These are phyloP conservation scores for Stachybotrys echinatus DNA, from an alignment of 2,329 filamentous ascomycete genomes.

Conservation along the genomic window DNA sequence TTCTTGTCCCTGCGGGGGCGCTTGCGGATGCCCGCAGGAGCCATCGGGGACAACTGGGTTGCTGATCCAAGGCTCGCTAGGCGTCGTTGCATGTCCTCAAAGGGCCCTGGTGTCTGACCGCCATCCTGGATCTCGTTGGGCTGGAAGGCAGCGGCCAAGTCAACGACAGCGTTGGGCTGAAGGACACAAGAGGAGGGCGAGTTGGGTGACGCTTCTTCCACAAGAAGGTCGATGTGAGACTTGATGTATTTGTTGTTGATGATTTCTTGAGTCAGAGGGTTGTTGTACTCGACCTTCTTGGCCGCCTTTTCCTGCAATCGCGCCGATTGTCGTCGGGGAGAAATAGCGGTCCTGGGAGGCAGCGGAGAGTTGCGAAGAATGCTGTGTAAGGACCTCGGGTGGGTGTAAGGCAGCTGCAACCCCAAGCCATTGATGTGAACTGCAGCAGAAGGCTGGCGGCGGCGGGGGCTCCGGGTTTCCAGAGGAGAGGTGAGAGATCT, in stretches of 20 bases:
- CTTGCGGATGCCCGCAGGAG: slow-evolving; percentile 43
- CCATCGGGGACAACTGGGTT: slow-evolving; percentile 35
- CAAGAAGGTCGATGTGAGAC: slow-evolving; percentile 58
- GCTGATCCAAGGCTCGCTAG: slow-evolving; percentile 44
- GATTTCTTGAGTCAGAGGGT: slow-evolving; percentile 58
- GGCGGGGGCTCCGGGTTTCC: slow-evolving; percentile 10
- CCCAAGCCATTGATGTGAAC: slow-evolving; percentile 8
- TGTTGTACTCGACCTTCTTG: slow-evolving; percentile 56
- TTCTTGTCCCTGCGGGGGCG: slow-evolving; percentile 53
- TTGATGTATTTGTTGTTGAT: slow-evolving; percentile 56
- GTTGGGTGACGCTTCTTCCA: slow-evolving; percentile 49
- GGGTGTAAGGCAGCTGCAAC: slow-evolving; percentile 48
- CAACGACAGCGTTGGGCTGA: slow-evolving; percentile 37
- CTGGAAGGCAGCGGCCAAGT: slow-evolving; percentile 45
- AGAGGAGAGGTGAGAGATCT: slow-evolving; percentile 4
- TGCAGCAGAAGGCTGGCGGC: slow-evolving; percentile 5
- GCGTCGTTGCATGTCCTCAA: slow-evolving; percentile 56
- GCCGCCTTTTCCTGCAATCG: slow-evolving; percentile 49
- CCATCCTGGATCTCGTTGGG: slow-evolving; percentile 53
- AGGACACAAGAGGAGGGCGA: slow-evolving; percentile 27
- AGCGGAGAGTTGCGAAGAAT: slow-evolving; percentile 63
- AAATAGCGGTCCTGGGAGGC: slow-evolving; percentile 45
- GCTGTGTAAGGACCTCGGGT: slow-evolving; percentile 54
- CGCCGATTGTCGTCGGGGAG: slow-evolving; percentile 47
- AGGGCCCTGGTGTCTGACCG: slow-evolving; percentile 57